These are phyloP conservation scores for Stentor roeselii DNA, from an alignment of 73 alveolate species.

Conservation along the genomic window DNA sequence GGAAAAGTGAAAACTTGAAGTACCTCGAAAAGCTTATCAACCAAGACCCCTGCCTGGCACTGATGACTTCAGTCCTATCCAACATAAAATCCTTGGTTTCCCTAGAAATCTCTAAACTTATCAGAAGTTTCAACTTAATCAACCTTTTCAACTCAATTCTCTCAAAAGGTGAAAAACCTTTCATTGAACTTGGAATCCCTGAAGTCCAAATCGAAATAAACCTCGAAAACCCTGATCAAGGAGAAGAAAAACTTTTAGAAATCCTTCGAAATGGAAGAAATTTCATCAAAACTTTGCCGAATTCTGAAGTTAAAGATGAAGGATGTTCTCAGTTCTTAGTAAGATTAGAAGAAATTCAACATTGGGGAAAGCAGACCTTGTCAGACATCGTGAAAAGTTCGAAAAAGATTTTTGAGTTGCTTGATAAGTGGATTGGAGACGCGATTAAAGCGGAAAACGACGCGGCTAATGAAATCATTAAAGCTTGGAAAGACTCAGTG, in stretches of 20 bases:
- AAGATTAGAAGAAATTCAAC: background rate
- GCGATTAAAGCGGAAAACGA: background rate
- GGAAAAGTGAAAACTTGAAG: background rate
- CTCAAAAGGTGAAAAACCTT: background rate
- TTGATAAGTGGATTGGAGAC: slow-evolving; percentile 12
- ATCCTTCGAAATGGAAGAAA: background rate
- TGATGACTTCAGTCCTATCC: background rate
- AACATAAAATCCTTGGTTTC: background rate
- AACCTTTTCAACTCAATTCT: background rate
- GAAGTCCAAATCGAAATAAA: no score
- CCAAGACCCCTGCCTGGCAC: background rate
- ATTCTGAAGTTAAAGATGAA: background rate
- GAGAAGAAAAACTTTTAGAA: background rate
- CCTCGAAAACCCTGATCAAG: background rate
- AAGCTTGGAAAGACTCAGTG: background rate
- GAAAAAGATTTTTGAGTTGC: background rate
- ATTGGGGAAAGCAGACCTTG: background rate
- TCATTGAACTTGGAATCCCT: no score
- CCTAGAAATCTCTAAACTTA: background rate
- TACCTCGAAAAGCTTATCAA: background rate
- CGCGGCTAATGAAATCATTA: background rate
- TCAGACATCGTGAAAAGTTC: background rate
- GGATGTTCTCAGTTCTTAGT: background rate
- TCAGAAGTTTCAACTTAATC: background rate
- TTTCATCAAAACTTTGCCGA: background rate